Evolutionary conservation across 2,329 filamentous ascomycete genomes (phyloP), one percentile per base, ranked within the genome.

Genomic region (Aspergillus persii): DNA sequence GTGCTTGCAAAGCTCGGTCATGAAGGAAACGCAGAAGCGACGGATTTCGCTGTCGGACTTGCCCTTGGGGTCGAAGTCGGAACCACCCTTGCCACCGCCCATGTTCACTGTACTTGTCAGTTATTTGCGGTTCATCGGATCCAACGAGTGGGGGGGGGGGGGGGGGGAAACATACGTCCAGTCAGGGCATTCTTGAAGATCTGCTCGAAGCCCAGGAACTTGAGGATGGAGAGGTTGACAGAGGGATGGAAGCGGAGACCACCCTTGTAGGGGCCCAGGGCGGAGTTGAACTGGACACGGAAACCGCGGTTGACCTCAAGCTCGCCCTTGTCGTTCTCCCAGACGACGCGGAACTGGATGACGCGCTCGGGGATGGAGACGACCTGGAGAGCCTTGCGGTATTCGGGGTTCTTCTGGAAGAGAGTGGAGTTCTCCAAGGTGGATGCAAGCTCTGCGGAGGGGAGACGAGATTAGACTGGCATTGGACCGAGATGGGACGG

Each of bases 161-260:
- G 41, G 18, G 12, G 29, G 52, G 36, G 55, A 50, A 39, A 86
- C 90, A 83, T 83, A 93, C 90, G 81, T 74, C 95, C 95, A 63
- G 95, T 98, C 69, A 98, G 83, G 68, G 95, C 95, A 91, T 98
- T 98, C 87, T 98, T 98, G 86, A 98, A 98, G 81, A 94, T 96
- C 83, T 98, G 95, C 87, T 99, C 95, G 73, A 98, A 98, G 67
- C 94, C 95, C 74, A 99, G 86, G 83, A 98, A 98, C 84, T 99
- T 99, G 72, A 99, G 86, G 73, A 86, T 83, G 58, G 81, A 85
- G 56, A 89, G 81, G 76, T 89, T 83, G 57, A 81, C 79, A 36
- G 72, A 68, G 63, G 94, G 95, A 79, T 99, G 95, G 80, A 99
- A 92, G 69, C 95, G 86, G 69, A 98, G 88, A 76, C 95, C 95